phyloP scores from a whole-genome alignment of 73 alveolate species.

The Tetrahymena thermophila region DNA sequence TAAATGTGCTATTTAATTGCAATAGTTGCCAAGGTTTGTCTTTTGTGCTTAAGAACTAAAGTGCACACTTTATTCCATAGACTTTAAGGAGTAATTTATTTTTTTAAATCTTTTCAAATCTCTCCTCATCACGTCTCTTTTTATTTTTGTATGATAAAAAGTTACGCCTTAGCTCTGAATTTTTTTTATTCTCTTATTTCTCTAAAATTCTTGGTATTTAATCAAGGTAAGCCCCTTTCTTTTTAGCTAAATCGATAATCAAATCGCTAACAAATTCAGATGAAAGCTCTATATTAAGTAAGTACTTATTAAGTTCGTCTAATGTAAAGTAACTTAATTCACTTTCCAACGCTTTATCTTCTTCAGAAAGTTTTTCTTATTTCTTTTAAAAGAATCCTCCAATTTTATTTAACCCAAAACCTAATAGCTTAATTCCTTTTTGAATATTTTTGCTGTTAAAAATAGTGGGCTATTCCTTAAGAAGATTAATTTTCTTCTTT shows the following conservation, averaged over 20 bases:
- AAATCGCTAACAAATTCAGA: constrained; percentile 25
- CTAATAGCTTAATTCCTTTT: constrained; percentile 31
- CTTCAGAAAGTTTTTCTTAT: background rate
- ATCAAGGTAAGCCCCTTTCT: constrained; percentile 7
- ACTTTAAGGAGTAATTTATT: background rate
- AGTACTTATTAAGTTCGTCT: constrained; percentile 16
- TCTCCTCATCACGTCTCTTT: constrained; percentile 6
- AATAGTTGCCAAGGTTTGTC: background rate
- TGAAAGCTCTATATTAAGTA: constrained; percentile 8
- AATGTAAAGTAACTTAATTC: constrained; percentile 20
- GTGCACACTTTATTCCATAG: background rate
- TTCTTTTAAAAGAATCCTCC: background rate
- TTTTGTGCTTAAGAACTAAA: background rate
- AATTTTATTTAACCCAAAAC: constrained; percentile 6
- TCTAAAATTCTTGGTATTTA: constrained; percentile 21
- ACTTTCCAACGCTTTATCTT: constrained; percentile 8
- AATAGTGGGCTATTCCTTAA: background rate
- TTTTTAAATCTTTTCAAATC: background rate
- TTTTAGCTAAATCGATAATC: constrained; percentile 19
- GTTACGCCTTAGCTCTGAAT: constrained; percentile 7
- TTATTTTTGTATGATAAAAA: constrained; percentile 1
- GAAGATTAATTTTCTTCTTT: background rate
- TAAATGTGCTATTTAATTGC: background rate
- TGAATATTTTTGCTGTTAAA: background rate
- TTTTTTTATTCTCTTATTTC: constrained; percentile 21